A percentile compares a stretch with the other conserved stretches of the same genome.
These are phyloP conservation scores for Coemansia sp. DNA, from an alignment of 192 early-diverging fungal genomes.

Conservation along the genomic window DNA sequence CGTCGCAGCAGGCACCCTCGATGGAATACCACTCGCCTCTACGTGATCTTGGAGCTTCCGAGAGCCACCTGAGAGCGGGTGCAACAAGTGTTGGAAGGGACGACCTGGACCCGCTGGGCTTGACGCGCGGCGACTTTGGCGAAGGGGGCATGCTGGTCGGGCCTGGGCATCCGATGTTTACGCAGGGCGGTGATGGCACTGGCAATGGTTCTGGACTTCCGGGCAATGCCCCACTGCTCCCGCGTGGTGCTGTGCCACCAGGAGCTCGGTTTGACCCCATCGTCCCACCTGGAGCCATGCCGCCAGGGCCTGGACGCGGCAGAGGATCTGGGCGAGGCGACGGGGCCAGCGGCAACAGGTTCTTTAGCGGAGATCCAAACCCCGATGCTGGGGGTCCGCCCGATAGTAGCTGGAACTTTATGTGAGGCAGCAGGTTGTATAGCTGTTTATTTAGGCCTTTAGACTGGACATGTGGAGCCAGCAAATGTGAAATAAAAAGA, in stretches of 20 bases:
- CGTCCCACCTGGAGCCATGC: conserved; percentile 65
- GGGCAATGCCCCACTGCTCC: conserved; percentile 64
- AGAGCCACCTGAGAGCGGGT: not conserved
- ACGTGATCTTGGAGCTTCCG: not conserved
- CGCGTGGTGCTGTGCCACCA: conserved; percentile 71
- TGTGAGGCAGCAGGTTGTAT: conserved; percentile 8
- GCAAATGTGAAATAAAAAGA: conserved; percentile 1
- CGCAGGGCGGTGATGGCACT: conserved; percentile 39
- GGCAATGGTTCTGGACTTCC: conserved; percentile 33
- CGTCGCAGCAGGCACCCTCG: not conserved
- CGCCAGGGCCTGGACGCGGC: conserved; percentile 13
- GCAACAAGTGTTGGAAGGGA: conserved; percentile 58
- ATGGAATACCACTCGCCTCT: not conserved
- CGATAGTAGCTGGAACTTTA: conserved; percentile 34
- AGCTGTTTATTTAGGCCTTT: not conserved
- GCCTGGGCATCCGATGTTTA: conserved; percentile 87
- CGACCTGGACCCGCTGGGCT: conserved; percentile 64
- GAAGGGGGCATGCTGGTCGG: conserved; percentile 83
- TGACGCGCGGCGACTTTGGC: conserved; percentile 37
- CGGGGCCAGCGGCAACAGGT: conserved; percentile 14
- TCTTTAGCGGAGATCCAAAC: conserved; percentile 43
- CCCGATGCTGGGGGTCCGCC: conserved; percentile 34
- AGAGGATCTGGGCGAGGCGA: conserved; percentile 15
- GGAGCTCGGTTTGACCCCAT: conserved; percentile 94
- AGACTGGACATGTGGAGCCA: not conserved